Base-by-base conservation (phyloP, 441 rosid species). In the Euphorbia neoarborescens region DNA sequence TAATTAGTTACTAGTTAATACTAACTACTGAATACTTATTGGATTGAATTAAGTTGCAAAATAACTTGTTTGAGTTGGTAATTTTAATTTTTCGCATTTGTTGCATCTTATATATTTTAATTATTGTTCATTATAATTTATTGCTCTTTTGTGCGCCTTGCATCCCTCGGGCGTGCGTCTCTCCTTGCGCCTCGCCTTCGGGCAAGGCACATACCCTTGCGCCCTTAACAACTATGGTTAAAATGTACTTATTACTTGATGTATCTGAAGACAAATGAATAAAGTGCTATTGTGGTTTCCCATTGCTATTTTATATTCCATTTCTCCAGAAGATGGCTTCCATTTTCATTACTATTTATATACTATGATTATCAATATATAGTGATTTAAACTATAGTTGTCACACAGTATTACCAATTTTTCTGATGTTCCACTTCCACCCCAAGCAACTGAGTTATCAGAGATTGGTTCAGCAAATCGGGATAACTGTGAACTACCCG, bases 401-500 rank as follows among this genome's bases (percentile, higher is more conserved):
- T 25, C 27, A 75, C 58, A 30, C 50, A 77, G 75, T 58, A 76
- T 66, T 89, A 94, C 97, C 94, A 82, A 75, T 66, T 85, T 90
- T 76, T 88, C 95, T 19, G 81, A 77, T 2, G 79, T 77, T 59
- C 83, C 87, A 70, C 75, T 76, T 44, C 76, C 81, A 73, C 77
- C 73, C 94, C 91, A 83, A 38, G 88, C 79, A 60, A 80, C 87
- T 69, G 96, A 77, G 77, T 76, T 88, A 73, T 96, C 97, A 63
- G 95, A 65, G 48, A 79, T 68, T 38, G 86, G 70, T 76, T 96
- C 99, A 61, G 98, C 96, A 81, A 96, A 96, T 51, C 99, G 92
- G 13, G 99, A 96, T 73, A 96, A 81, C 68, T 90, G 98, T 48
- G 99, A 91, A 81, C 98, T 92, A 77, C 97, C 89, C 73, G 98